Percentiles rank a stretch among this genome's conserved stretches.
Conservation (phyloP, 2,329 filamentous ascomycete genomes). For the Botrytis hyacinthi region DNA sequence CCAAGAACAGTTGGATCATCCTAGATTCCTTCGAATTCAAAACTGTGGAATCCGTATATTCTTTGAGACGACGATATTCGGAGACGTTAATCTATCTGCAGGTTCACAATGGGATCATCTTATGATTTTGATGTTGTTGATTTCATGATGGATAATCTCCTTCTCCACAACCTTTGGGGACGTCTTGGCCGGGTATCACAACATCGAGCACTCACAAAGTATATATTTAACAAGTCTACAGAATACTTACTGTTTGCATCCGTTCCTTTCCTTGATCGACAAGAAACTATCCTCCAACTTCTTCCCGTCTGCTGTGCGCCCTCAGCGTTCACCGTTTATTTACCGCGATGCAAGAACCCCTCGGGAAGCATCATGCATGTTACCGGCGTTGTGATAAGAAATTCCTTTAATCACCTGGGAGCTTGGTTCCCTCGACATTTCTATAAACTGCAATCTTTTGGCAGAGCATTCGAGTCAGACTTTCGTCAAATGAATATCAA, state of each 20-base stretch:
- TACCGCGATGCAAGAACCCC: constrained; percentile 5
- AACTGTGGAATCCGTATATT: neutral
- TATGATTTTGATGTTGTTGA: neutral
- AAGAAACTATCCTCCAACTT: neutral
- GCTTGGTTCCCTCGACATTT: neutral
- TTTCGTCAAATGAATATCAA: constrained; percentile 10
- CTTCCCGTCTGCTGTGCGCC: neutral
- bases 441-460: constrained; percentile 6
- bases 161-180: neutral
- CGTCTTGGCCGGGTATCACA: neutral
- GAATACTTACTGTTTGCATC: neutral
- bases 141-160: neutral
- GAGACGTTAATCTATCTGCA: neutral
- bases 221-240: neutral
- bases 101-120: neutral
- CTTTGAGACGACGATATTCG: no score
- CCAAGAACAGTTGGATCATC: neutral
- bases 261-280: constrained; percentile 1
- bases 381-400: constrained; percentile 3
- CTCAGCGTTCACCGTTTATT: neutral
- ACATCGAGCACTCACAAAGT: neutral
- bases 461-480: constrained; percentile 5
- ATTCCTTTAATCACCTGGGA: neutral
- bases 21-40: neutral
- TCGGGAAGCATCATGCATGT: constrained; percentile 12